Evolutionary conservation across 495 filamentous ascomycete genomes (phyloP).

Genomic region (Aspergillus affinis): DNA sequence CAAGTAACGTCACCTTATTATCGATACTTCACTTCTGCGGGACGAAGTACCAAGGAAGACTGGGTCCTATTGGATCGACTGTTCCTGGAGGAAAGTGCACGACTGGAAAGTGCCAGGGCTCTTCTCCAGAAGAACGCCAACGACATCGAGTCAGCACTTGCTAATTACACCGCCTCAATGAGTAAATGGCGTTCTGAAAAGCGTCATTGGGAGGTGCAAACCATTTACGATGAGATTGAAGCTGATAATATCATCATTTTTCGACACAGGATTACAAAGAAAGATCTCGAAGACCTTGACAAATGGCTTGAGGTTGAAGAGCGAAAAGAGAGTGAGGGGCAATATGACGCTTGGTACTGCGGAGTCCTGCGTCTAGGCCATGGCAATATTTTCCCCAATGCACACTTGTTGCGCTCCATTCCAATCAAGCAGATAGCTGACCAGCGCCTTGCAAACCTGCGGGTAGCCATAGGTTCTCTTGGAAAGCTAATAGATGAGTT

Average conservation of each 20-base stretch:
- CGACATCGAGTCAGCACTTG: background rate
- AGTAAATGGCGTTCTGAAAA: background rate
- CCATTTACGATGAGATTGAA: background rate
- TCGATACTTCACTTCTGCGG: background rate
- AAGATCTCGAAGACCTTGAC: background rate
- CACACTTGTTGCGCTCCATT: background rate
- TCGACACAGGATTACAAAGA: background rate
- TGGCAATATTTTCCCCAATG: background rate
- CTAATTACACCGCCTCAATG: background rate
- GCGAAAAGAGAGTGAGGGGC: background rate
- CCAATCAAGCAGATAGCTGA: background rate
- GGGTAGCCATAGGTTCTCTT: background rate
- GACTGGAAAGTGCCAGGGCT: background rate
- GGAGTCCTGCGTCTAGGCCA: background rate
- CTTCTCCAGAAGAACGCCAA: background rate
- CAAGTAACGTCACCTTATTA: background rate
- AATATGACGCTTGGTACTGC: background rate
- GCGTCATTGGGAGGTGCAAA: background rate
- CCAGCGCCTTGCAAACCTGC: background rate
- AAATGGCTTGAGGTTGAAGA: background rate
- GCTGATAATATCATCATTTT: background rate
- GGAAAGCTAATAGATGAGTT: background rate
- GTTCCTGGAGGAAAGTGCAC: background rate
- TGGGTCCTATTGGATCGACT: background rate
- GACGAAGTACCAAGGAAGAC: background rate